Percentiles rank a stretch among this genome's conserved stretches.
Conservation (phyloP, 257 asterid genomes). For the Buddleja alternifolia region DNA sequence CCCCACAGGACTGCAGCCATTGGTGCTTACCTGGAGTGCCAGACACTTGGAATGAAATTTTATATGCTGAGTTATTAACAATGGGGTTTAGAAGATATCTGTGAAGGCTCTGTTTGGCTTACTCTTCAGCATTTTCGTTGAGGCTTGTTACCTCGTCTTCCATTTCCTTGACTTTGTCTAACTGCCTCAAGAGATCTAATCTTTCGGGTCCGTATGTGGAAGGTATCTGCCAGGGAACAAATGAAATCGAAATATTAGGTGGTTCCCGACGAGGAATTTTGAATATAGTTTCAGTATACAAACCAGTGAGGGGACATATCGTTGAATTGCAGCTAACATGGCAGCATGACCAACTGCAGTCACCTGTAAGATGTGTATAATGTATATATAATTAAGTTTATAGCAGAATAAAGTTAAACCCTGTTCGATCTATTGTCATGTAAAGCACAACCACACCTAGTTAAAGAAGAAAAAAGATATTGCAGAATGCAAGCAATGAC, state of each 20-base stretch:
- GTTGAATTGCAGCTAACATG: constrained; percentile 55
- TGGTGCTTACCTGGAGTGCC: constrained; percentile 96
- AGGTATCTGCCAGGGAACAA: constrained; percentile 44
- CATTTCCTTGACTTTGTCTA: constrained; percentile 32
- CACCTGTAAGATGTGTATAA: constrained; percentile 40
- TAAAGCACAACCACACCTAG: too few relatives aligned
- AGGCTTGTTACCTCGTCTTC: constrained; percentile 17
- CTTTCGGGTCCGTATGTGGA: constrained; percentile 56
- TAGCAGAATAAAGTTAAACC: too few relatives aligned
- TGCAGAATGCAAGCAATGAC: too few relatives aligned
- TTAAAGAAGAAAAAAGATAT: too few relatives aligned
- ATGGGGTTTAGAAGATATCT: constrained; percentile 38
- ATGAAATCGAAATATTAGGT: background rate
- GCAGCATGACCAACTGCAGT: constrained; percentile 62
- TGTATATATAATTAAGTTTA: background rate
- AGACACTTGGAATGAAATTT: constrained; percentile 76
- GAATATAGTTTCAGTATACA: constrained; percentile 10
- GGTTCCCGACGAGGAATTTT: background rate
- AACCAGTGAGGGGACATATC: constrained; percentile 52
- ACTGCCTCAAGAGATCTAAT: constrained; percentile 44
- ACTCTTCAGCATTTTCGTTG: constrained; percentile 36
- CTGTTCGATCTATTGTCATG: too few relatives aligned
- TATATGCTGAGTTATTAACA: constrained; percentile 57
- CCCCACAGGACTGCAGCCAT: constrained; percentile 90
- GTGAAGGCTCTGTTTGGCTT: constrained; percentile 6